Evolutionary conservation across 78 protist species (phyloP), one percentile per base, ranked within the genome.

Genomic region (Emiliania huxleyi): DNA sequence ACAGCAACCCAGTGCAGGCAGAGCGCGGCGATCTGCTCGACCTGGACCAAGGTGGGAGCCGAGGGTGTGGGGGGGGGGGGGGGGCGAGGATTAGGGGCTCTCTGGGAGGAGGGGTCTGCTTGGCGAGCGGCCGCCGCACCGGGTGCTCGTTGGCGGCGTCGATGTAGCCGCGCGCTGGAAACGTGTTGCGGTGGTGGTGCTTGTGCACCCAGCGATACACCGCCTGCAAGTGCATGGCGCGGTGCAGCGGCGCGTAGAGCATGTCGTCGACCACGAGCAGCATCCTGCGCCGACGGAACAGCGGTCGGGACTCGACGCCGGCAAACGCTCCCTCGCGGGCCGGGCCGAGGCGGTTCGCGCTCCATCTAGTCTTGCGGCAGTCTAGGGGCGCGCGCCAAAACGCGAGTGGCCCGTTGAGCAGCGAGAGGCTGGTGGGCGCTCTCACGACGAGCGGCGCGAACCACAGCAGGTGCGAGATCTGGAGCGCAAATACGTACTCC

Each of bases 131-230:
- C 62, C 15, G 62, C 15, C 15, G 29, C 29, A 52, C 8, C 11
- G 83, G 83, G 37, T 81, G 89, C 56, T 81, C 89, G 38, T 81
- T 81, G 19, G 89, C 89, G 19, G 56, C 89, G 38, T 81, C 89
- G 23, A 44, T 19, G 89, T 81, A 81, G 25, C 89, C 89, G 55
- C 89, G 89, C 23, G 89, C 25, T 0, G 89, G 89, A 38, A 25
- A 81, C 0, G 52, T 81, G 48, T 81, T 44, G 22, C 89, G 89
- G 23, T 81, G 89, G 22, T 81, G 89, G 19, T 81, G 89, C 55
- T 81, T 43, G 89, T 81, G 89, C 89, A 81, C 89, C 22, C 1
- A 44, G 19, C 2, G 6, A 42, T 81, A 81, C 40, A 81, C 18
- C 48, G 55, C 5, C 40, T 3, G 89, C 23, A 1, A 26, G 55